Base-by-base conservation (phyloP, 108 stramenopile genomes). In the Fistulifera pelliculosa region DNA sequence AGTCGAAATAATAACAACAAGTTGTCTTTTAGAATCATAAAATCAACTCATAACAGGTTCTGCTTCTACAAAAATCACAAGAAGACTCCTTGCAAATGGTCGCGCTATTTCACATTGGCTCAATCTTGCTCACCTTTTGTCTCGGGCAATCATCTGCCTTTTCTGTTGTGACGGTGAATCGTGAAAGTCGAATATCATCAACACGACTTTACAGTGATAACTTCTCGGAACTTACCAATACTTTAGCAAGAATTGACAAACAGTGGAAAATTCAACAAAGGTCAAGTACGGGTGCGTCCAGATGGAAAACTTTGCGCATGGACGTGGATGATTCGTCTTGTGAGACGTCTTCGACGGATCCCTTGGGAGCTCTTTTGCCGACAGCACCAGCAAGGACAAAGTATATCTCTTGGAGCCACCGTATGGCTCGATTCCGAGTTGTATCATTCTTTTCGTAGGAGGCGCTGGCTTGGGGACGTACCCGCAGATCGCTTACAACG, bases 391-490 rank as follows among this genome's bases (percentile, higher is more conserved):
- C 18, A 35, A 74, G 59, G 75, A 77, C 0, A 62, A 75, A 49
- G 87, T 89, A 0, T 89, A 83, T 50, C 71, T 83, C 1, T 41
- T 89, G 38, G 83, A 89, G 70, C 87, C 87, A 40, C 54, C 80
- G 2, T 58, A 55, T 5, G 68, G 49, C 10, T 47, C 68, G 0
- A 70, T 60, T 38, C 88, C 88, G 7, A 86, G 84, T 10, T 81
- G 79, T 52, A 38, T 84, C 0, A 84, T 90, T 61, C 75, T 86
- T 28, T 90, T 90, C 54, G 57, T 79, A 13, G 88, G 88, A 19
- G 88, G 88, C 6, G 88, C 88, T 16, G 84, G 80, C 1, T 53
- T 90, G 31, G 88, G 88, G 10, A 74, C 77, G 43, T 90, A 73
- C 52, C 88, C 88, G 12, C 88, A 90, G 52, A 80, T 90, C 43